Evolutionary conservation across 2,329 filamentous ascomycete genomes (phyloP).

Genomic region (Blastomyces parvus): DNA sequence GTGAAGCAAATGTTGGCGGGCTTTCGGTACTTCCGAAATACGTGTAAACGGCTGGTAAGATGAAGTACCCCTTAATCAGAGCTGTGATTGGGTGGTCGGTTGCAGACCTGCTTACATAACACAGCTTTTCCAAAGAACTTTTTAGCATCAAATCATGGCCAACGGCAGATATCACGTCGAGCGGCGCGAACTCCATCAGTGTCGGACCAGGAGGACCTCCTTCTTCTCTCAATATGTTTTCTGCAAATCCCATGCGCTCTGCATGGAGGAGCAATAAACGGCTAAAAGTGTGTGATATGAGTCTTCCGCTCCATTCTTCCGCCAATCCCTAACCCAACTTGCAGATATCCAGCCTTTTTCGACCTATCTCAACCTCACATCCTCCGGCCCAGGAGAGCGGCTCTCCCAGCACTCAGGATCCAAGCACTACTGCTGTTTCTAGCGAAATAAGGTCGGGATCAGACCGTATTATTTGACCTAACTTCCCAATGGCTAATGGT

Average conservation of each 20-base stretch:
- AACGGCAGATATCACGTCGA: too few relatives aligned
- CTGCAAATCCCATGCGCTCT: slow-evolving; percentile 18
- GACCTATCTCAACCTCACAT: neutral
- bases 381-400: neutral
- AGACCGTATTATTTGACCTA: neutral
- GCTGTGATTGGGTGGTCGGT: neutral
- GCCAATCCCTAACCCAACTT: neutral
- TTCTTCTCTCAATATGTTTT: slow-evolving; percentile 18
- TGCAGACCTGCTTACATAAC: neutral
- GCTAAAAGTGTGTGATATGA: slow-evolving; percentile 19
- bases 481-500: neutral
- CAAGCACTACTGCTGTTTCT: neutral
- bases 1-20: too few relatives aligned
- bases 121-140: neutral
- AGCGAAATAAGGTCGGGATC: neutral
- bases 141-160: too few relatives aligned
- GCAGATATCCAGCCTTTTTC: slow-evolving; percentile 2
- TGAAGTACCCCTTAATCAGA: neutral
- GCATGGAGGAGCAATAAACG: slow-evolving; percentile 17
- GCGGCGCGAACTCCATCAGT: neutral
- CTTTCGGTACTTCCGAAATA: neutral
- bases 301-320: slow-evolving; percentile 10
- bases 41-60: neutral
- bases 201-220: neutral
- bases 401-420: neutral